Base-by-base conservation (phyloP, 2,329 filamentous ascomycete species). In the Trichoderma asperellum region DNA sequence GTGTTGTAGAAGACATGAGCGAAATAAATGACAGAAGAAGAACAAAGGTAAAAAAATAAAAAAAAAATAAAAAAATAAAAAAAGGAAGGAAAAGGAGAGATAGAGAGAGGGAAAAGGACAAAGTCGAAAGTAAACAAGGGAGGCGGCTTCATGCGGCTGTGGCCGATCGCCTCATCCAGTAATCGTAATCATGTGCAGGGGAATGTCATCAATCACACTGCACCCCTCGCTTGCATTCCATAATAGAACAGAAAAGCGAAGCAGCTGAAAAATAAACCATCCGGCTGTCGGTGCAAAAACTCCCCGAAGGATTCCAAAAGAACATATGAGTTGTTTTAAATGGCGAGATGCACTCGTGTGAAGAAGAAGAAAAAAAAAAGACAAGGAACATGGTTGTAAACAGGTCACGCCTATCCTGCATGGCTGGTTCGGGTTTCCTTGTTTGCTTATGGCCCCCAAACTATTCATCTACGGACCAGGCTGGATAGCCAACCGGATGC, bases 321-420 rank as follows among this genome's bases (percentile, higher is more conserved):
- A 58, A 27, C 7, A 16, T 32, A 52, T n/a, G 35, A 67, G 18
- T 27, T 32, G 34, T 18, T 24, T 29, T 27, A 37, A 34, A 14
- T 32, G 18, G 37, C 55, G n/a, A 53, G 62, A 65, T 57, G n/a
- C 52, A 37, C 14, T 34, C n/a, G 56, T 37, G 21, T 4, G 34
- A 56, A 11, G 37, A 16, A 40, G 6, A 37, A n/a, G n/a, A 16
- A 40, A 8, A 32, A 40, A 40, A 40, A 40, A 18, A 43, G 63
- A 59, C 55, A 59, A 40, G 55, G 63, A 29, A 58, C 40, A 67
- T 47, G n/a, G 63, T 34, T 67, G 55, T 59, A 67, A 59, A 59
- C 18, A 1, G 63, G 27, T 43, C 53, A 59, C 55, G 27, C 55
- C 29, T 27, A 58, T 37, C 49, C 40, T 35, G 35, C 49, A 21